Evolutionary conservation across 1,139 yeast genomes (phyloP).

Genomic region (Geotrichum aggregatum): DNA sequence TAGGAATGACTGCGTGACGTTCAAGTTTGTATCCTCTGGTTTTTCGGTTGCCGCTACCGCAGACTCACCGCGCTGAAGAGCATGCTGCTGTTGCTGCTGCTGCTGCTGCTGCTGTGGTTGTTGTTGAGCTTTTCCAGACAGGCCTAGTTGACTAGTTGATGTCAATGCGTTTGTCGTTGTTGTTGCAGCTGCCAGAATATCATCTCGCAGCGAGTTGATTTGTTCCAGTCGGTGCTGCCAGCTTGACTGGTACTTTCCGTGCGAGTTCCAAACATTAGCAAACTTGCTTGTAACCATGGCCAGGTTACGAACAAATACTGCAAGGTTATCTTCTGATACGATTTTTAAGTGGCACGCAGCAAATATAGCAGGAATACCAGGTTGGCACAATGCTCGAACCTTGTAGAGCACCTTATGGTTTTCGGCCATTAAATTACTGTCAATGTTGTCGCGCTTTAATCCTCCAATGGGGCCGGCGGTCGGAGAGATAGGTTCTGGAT

Average conservation of each 20-base stretch:
- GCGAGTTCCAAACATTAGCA: constrained; percentile 68
- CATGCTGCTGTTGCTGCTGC: not conserved
- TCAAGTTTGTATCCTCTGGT: constrained; percentile 6
- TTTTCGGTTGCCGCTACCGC: too few relatives aligned
- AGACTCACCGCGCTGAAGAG: constrained; percentile 5
- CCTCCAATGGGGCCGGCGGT: constrained; percentile 2
- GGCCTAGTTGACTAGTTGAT: too few relatives aligned
- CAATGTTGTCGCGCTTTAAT: constrained; percentile 3
- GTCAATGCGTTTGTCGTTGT: not conserved
- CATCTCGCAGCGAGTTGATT: constrained; percentile 41
- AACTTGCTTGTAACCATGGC: constrained; percentile 65
- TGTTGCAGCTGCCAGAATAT: not conserved
- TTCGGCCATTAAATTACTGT: not conserved
- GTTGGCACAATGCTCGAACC: constrained; percentile 57
- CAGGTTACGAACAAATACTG: constrained; percentile 62
- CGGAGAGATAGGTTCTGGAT: constrained; percentile 8
- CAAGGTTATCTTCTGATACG: constrained; percentile 54
- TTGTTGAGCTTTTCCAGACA: not conserved
- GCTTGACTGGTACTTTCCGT: constrained; percentile 51
- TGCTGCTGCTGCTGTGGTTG: not conserved
- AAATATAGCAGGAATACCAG: constrained; percentile 71
- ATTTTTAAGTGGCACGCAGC: constrained; percentile 74
- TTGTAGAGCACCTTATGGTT: constrained; percentile 44
- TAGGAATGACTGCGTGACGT: constrained; percentile 9
- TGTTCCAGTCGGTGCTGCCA: constrained; percentile 68